Conservation (phyloP, 148 eudicot species). For the Gaultheria prostrata region DNA sequence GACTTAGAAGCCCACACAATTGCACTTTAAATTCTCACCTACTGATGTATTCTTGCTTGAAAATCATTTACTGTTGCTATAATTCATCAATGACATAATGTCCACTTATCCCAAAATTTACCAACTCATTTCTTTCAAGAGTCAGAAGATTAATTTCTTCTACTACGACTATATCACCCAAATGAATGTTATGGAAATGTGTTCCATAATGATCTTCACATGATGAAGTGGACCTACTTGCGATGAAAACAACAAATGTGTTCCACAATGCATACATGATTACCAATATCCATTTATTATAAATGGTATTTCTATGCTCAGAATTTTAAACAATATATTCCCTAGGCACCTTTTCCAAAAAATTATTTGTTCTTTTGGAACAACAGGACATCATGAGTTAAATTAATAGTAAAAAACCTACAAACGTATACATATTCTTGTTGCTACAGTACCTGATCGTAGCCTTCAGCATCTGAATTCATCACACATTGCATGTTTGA, state of each 20-base stretch:
- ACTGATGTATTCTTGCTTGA: neutral
- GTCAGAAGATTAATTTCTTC: neutral
- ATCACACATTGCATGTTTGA: slow-evolving; percentile 99
- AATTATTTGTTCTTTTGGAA: neutral
- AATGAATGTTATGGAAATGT: neutral
- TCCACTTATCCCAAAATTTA: neutral
- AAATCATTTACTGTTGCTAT: neutral
- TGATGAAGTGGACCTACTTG: neutral
- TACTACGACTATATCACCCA: neutral
- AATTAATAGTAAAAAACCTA: neutral
- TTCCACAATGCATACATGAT: neutral
- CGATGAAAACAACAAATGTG: neutral
- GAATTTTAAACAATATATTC: neutral
- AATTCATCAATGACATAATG: neutral
- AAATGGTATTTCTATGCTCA: neutral
- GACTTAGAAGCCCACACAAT: neutral
- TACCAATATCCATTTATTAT: neutral
- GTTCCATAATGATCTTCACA: neutral
- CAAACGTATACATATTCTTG: neutral
- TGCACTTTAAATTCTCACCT: neutral
- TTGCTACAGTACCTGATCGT: slow-evolving; percentile 68
- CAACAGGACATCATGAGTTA: neutral
- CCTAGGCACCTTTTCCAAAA: neutral
- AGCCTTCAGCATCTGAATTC: slow-evolving; percentile 87
- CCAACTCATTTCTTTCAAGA: neutral